phyloP scores from a whole-genome alignment of 2,329 filamentous ascomycete species.

The Colletotrichum lentis region DNA sequence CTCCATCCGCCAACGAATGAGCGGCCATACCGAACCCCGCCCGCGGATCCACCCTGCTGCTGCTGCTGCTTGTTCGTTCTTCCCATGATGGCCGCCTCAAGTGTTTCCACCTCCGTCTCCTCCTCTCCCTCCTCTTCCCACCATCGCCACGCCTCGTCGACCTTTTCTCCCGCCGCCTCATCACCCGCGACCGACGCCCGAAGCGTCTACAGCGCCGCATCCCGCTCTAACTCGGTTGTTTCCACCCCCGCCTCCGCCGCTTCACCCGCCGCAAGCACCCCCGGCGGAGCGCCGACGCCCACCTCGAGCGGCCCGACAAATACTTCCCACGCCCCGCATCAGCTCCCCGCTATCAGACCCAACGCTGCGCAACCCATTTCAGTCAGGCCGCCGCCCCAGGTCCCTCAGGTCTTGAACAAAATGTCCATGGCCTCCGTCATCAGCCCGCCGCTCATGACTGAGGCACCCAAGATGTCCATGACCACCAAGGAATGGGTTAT shows the following conservation, averaged over 20 bases:
- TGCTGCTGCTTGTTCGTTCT: constrained; percentile 28
- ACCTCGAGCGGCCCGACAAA: constrained; percentile 31
- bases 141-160: constrained; percentile 17
- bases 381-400: constrained; percentile 40
- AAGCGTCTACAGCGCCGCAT: constrained; percentile 21
- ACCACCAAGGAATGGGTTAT: constrained; percentile 88
- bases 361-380: constrained; percentile 44
- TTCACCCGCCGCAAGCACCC: constrained; percentile 28
- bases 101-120: constrained; percentile 33
- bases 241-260: constrained; percentile 32
- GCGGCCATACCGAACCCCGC: constrained; percentile 28
- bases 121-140: constrained; percentile 25
- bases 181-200: constrained; percentile 24
- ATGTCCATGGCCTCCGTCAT: constrained; percentile 60
- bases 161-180: constrained; percentile 28
- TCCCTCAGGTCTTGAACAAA: constrained; percentile 49
- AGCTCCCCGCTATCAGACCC: constrained; percentile 37
- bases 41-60: constrained; percentile 20
- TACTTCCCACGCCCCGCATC: constrained; percentile 35
- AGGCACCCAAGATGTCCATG: constrained; percentile 63
- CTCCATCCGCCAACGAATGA: constrained; percentile 26
- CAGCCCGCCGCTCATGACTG: constrained; percentile 51
- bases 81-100: constrained; percentile 36
- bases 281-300: constrained; percentile 28
- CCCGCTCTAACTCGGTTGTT: constrained; percentile 30